These are phyloP conservation scores for Colletotrichum zoysiae DNA, from an alignment of 2,329 filamentous ascomycete species.

Conservation along the genomic window DNA sequence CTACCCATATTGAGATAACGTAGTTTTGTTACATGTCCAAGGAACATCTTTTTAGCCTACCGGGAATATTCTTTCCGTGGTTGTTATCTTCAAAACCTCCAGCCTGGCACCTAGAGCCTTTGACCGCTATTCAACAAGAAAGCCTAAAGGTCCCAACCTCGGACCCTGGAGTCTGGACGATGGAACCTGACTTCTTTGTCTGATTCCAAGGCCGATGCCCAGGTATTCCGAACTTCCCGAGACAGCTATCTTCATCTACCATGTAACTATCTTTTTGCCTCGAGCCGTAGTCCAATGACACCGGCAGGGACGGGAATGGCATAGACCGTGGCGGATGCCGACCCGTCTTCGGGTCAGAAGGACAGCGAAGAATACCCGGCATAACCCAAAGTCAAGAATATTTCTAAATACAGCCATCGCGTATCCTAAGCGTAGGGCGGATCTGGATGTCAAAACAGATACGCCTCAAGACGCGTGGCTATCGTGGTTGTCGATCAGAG, in stretches of 20 bases:
- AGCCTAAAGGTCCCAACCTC: conserved; percentile 44
- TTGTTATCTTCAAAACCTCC: conserved; percentile 45
- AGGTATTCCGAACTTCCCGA: conserved; percentile 48
- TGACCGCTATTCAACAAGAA: conserved; percentile 44
- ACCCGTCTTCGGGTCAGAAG: neutral
- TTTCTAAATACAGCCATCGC: too few relatives aligned
- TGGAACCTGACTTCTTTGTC: conserved; percentile 46
- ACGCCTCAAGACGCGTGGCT: neutral
- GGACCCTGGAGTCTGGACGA: conserved; percentile 47
- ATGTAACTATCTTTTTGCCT: neutral
- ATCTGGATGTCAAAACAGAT: neutral
- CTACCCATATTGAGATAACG: conserved; percentile 49
- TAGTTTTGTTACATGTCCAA: conserved; percentile 48
- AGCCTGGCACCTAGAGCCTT: conserved; percentile 44
- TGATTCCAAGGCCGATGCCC: conserved; percentile 46
- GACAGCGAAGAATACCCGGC: neutral
- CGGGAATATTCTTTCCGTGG: conserved; percentile 47
- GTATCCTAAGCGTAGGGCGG: too few relatives aligned
- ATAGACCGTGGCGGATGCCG: too few relatives aligned
- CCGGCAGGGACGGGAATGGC: neutral
- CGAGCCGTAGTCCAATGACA: too few relatives aligned
- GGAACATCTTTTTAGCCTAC: conserved; percentile 42
- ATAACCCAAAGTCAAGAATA: neutral
- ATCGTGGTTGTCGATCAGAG: neutral
- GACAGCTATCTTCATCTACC: neutral